A percentile compares a stretch with the other conserved stretches of the same genome.
Conservation (phyloP, 2,329 filamentous ascomycete genomes). For the Aspergillus novoparasiticus region DNA sequence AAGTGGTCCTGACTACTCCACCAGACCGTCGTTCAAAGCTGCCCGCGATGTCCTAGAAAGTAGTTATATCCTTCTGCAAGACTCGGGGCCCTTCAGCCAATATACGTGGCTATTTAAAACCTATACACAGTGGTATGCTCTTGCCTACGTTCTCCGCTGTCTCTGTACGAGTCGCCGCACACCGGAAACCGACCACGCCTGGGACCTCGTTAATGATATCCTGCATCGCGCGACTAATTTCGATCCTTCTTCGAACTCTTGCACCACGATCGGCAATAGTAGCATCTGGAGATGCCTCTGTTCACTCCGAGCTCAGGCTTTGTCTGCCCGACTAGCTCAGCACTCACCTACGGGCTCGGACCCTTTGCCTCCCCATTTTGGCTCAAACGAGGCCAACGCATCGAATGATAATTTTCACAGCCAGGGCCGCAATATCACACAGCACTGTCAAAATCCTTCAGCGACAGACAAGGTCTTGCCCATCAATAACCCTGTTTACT, state of each 20-base stretch:
- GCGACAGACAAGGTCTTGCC: neutral
- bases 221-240: neutral
- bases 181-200: neutral
- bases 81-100: neutral
- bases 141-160: neutral
- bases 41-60: neutral
- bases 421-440: too few species aligned
- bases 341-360: too few species aligned
- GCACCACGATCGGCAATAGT: neutral
- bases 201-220: neutral
- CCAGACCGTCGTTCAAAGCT: neutral
- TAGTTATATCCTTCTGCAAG: neutral
- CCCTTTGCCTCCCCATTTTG: neutral
- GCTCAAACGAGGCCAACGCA: too few species aligned
- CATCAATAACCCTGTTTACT: too few species aligned
- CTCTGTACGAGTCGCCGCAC: neutral
- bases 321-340: neutral
- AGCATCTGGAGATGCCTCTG: slow-evolving; percentile 2
- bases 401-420: neutral
- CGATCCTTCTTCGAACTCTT: neutral
- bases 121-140: slow-evolving; percentile 5
- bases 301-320: neutral
- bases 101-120: neutral
- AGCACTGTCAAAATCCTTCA: neutral
- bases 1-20: too few species aligned